A percentile compares a stretch with the other conserved stretches of the same genome.
Evolutionary conservation across 2,329 filamentous ascomycete species (phyloP).

Genomic region (Monilinia fructicola): DNA sequence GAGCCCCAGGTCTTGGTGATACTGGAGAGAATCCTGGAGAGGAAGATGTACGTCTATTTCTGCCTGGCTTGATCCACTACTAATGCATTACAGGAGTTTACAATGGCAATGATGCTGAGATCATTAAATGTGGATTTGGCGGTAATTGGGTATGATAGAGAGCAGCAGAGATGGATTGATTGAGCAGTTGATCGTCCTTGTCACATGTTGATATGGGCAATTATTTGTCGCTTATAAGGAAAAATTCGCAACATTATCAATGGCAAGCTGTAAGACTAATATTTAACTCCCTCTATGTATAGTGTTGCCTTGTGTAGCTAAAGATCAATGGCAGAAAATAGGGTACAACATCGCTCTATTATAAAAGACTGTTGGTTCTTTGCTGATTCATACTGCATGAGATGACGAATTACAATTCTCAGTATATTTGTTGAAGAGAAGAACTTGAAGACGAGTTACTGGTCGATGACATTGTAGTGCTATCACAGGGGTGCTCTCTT

Average conservation of each 20-base stretch:
- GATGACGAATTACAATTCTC: not conserved
- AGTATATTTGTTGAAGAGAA: not conserved
- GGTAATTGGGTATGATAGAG: constrained; percentile 62
- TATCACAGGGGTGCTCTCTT: not conserved
- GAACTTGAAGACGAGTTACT: not conserved
- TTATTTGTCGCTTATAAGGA: not conserved
- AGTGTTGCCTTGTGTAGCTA: not conserved
- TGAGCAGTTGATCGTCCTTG: constrained; percentile 39
- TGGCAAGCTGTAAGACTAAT: constrained; percentile 2
- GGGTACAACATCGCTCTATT: not conserved
- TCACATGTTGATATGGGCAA: not conserved
- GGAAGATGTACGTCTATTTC: constrained; percentile 45
- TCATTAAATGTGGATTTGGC: constrained; percentile 62
- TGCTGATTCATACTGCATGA: not conserved
- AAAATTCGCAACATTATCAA: not conserved
- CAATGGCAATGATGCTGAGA: constrained; percentile 68
- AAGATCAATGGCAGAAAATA: not conserved
- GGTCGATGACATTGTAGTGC: no score
- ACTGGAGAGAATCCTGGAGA: constrained; percentile 42
- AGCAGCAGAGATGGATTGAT: constrained; percentile 56
- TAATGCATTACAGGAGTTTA: constrained; percentile 53
- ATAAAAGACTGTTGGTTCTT: not conserved
- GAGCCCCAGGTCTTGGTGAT: constrained; percentile 39
- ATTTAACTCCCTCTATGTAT: not conserved
- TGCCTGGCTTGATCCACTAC: constrained; percentile 3